phyloP scores from a whole-genome alignment of 352 stramenopile genomes.

The Lagenidium giganteum region DNA sequence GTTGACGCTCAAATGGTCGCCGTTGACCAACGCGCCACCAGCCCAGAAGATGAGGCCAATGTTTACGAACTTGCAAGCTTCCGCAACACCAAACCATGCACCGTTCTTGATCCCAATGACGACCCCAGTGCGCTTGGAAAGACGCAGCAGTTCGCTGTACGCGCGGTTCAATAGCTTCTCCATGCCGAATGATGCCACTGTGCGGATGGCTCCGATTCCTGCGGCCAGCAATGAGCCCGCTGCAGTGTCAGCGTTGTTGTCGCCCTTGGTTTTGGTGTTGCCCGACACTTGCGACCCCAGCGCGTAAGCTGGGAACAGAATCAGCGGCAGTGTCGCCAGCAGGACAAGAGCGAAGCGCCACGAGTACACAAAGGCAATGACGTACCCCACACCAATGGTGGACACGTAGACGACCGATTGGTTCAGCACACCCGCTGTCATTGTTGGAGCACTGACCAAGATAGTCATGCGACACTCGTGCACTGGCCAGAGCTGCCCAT shows the following conservation, averaged over 20 bases:
- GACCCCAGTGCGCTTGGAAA: slow-evolving; percentile 17
- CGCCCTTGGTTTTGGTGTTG: slow-evolving; percentile 18
- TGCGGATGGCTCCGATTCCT: slow-evolving; percentile 27
- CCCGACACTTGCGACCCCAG: slow-evolving; percentile 18
- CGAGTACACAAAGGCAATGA: slow-evolving; percentile 27
- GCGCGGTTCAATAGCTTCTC: slow-evolving; percentile 10
- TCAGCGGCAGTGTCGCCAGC: slow-evolving; percentile 20
- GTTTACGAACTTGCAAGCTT: slow-evolving; percentile 43
- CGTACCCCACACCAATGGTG: slow-evolving; percentile 17
- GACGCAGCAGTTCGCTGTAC: slow-evolving; percentile 20
- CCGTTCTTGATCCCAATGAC: slow-evolving; percentile 38
- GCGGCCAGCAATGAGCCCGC: slow-evolving; percentile 21
- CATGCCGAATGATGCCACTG: slow-evolving; percentile 34
- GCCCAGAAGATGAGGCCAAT: slow-evolving; percentile 69
- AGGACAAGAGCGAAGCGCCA: slow-evolving; percentile 38
- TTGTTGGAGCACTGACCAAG: too few relatives aligned
- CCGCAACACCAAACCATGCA: slow-evolving; percentile 37
- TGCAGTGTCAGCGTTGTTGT: slow-evolving; percentile 20
- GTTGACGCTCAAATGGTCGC: slow-evolving; percentile 31
- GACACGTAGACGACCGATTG: slow-evolving; percentile 22
- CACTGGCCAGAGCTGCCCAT: too few relatives aligned
- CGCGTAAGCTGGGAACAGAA: not conserved
- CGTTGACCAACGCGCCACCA: slow-evolving; percentile 32
- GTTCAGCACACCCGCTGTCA: slow-evolving; percentile 31
- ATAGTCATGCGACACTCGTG: too few relatives aligned